Evolutionary conservation across 1,284 basidiomycete species (phyloP).

Genomic region (Porodaedalea pini): DNA sequence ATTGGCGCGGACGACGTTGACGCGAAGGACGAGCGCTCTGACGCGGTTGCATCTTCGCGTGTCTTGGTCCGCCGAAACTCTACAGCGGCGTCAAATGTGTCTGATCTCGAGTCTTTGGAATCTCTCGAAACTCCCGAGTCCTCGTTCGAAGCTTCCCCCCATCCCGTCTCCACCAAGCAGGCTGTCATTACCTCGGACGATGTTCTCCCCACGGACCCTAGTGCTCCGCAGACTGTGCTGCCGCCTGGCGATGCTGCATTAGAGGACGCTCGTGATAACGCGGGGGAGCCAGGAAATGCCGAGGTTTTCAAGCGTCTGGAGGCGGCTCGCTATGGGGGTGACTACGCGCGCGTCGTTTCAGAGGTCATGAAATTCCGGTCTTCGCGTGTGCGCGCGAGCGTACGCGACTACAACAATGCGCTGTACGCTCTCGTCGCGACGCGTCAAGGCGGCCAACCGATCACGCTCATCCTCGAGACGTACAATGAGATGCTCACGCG

Average conservation of each 20-base stretch:
- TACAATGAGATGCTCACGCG: slow-evolving; percentile 77
- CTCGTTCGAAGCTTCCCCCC: slow-evolving; percentile 9
- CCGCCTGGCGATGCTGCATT: slow-evolving; percentile 7
- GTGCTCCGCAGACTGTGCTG: slow-evolving; percentile 24
- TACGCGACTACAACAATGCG: slow-evolving; percentile 64
- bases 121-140: slow-evolving; percentile 21
- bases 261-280: slow-evolving; percentile 13
- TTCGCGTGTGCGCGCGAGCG: slow-evolving; percentile 18
- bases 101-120: slow-evolving; percentile 19
- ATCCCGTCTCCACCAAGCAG: slow-evolving; percentile 6
- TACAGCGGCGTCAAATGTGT: slow-evolving; percentile 32
- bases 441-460: slow-evolving; percentile 51
- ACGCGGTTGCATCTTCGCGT: slow-evolving; percentile 12
- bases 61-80: slow-evolving; percentile 44
- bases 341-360: slow-evolving; percentile 19
- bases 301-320: slow-evolving; percentile 15
- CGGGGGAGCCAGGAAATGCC: slow-evolving; percentile 3
- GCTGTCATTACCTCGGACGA: slow-evolving; percentile 18
- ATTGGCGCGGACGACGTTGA: slow-evolving; percentile 3
- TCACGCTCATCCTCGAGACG: slow-evolving; percentile 59
- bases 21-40: slow-evolving; percentile 4
- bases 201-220: slow-evolving; percentile 22
- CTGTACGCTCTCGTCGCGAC: slow-evolving; percentile 52
- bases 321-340: slow-evolving; percentile 13
- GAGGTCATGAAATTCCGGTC: slow-evolving; percentile 25